Conservation (phyloP, 169 alveolate species). For the Theileria orientalis region DNA sequence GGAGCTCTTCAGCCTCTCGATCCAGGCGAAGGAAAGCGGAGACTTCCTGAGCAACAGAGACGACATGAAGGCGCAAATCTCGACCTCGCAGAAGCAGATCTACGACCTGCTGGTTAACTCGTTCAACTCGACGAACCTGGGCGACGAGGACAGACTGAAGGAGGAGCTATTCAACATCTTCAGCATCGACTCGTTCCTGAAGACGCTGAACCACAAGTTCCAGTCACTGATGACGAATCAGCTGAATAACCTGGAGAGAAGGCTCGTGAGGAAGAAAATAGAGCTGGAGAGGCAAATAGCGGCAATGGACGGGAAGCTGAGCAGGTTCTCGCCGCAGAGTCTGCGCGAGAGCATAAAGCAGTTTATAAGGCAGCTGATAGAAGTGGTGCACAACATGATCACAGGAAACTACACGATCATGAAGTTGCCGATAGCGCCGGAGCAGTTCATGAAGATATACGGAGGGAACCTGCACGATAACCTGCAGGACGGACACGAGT, state of each 20-base stretch:
- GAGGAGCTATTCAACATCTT: conserved; percentile 70
- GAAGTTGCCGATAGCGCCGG: conserved; percentile 80
- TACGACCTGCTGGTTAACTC: conserved; percentile 65
- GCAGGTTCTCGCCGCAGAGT: conserved; percentile 67
- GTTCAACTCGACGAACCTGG: conserved; percentile 36
- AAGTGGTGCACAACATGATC: conserved; percentile 79
- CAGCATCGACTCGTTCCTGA: conserved; percentile 74
- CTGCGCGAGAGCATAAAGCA: conserved; percentile 78
- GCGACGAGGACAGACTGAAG: conserved; percentile 63
- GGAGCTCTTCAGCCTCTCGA: conserved; percentile 80
- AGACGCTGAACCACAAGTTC: conserved; percentile 78
- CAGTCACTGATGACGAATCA: conserved; percentile 76
- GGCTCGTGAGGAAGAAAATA: conserved; percentile 71
- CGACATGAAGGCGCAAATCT: conserved; percentile 79
- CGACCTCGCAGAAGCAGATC: conserved; percentile 69
- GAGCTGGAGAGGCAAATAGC: conserved; percentile 74
- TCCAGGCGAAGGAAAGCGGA: conserved; percentile 79
- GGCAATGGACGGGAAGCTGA: conserved; percentile 69
- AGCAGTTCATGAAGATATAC: conserved; percentile 73
- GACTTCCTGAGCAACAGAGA: conserved; percentile 75
- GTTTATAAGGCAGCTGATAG: conserved; percentile 80
- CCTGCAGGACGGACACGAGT: conserved; percentile 81
- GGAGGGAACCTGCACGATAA: conserved; percentile 85
- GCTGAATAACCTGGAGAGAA: conserved; percentile 74
- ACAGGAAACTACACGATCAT: conserved; percentile 85